Conservation (phyloP, 2,329 filamentous ascomycete species). For the Cytospora mali region DNA sequence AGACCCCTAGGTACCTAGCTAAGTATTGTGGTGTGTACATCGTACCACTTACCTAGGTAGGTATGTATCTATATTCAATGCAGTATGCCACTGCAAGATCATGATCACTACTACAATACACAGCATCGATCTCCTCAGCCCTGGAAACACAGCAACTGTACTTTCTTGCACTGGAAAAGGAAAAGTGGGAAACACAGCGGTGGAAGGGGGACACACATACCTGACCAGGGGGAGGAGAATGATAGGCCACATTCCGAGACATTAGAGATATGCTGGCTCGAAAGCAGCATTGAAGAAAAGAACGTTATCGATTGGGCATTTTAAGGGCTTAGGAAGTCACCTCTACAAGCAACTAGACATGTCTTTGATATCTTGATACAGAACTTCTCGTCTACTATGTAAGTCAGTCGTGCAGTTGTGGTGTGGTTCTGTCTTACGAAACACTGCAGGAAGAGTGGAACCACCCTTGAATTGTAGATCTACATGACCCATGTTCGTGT, state of each 20-base stretch:
- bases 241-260: slow-evolving; percentile 9
- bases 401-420: background rate
- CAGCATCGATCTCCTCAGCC: background rate
- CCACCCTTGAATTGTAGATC: background rate
- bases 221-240: background rate
- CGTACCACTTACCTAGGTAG: background rate
- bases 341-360: background rate
- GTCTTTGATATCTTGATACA: background rate
- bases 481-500: slow-evolving; percentile 10
- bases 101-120: background rate
- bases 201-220: background rate
- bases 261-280: slow-evolving; percentile 6
- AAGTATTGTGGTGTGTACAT: background rate
- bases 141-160: background rate
- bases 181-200: slow-evolving; percentile 10
- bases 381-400: background rate
- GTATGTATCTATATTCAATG: background rate
- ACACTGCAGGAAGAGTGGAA: slow-evolving; percentile 6
- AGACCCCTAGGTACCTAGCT: too few species aligned
- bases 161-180: background rate
- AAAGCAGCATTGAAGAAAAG: background rate
- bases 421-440: background rate
- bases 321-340: too few species aligned
- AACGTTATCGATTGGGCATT: background rate
- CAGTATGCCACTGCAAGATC: background rate